Percentiles rank a stretch among this genome's conserved stretches.
phyloP scores from a whole-genome alignment of 768 basidiomycete species.

The Termitomyces sp. region DNA sequence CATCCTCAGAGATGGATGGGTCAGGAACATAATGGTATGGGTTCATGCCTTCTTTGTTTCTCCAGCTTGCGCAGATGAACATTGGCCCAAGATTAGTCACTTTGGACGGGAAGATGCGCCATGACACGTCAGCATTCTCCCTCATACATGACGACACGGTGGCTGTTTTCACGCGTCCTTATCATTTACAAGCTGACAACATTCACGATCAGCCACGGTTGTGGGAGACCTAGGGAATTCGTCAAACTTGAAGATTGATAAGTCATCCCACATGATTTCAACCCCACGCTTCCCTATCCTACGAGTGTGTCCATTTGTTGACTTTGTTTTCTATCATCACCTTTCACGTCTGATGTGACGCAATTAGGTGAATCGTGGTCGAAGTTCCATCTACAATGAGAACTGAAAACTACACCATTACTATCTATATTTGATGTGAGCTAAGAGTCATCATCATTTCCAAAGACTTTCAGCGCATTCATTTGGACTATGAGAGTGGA shows the following conservation, averaged over 20 bases:
- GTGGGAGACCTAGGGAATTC: not conserved
- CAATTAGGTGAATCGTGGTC: not conserved
- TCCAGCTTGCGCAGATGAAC: not conserved
- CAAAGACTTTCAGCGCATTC: no score
- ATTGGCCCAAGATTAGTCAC: no score
- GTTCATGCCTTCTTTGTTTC: not conserved
- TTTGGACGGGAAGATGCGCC: no score
- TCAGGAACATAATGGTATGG: no score
- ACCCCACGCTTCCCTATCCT: not conserved
- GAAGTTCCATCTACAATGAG: no score
- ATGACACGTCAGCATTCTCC: no score
- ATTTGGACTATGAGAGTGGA: no score
- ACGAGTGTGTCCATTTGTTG: not conserved
- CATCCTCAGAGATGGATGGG: no score
- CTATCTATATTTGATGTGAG: not conserved
- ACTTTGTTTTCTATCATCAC: not conserved
- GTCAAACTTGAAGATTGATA: not conserved
- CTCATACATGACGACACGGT: no score
- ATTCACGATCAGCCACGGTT: not conserved
- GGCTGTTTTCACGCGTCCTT: not conserved
- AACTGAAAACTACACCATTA: no score
- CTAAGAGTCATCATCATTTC: not conserved
- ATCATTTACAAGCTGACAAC: not conserved
- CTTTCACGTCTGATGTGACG: not conserved
- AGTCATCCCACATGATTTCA: not conserved